Evolutionary conservation across 306 rosid species (phyloP).

Genomic region (Corylus americana): DNA sequence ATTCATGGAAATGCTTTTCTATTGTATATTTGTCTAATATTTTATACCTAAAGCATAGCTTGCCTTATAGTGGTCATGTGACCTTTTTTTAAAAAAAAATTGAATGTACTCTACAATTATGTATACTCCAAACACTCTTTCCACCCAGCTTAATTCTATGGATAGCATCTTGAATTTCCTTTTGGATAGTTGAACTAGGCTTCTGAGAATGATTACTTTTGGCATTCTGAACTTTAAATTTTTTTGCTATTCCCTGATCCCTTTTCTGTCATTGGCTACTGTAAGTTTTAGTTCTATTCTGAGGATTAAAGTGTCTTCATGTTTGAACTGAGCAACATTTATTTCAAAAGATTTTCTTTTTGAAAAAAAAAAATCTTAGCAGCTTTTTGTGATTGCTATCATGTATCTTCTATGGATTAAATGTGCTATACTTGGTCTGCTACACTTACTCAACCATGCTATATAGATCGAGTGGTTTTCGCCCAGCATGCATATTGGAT

Average conservation of each 20-base stretch:
- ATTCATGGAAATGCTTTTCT: neutral
- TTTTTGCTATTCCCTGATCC: neutral
- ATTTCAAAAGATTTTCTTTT: no score
- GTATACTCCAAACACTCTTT: neutral
- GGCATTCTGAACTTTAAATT: neutral
- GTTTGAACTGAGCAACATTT: neutral
- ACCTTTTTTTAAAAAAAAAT: neutral
- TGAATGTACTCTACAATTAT: neutral
- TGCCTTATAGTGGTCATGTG: neutral
- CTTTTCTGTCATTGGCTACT: neutral
- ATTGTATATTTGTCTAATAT: neutral
- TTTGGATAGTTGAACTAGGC: neutral
- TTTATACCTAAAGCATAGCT: neutral
- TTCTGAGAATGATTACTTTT: neutral
- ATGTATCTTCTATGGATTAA: neutral
- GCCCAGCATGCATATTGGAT: neutral
- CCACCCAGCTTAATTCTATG: neutral
- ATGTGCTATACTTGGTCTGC: neutral
- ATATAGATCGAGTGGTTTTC: neutral
- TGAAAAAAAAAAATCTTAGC: neutral
- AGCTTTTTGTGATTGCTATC: neutral
- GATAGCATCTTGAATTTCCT: conserved; percentile 5
- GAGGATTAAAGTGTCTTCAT: neutral
- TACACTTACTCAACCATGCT: neutral
- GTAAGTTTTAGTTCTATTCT: neutral